Percentiles rank a stretch among this genome's conserved stretches.
Evolutionary conservation across 202 grass and related monocot species (phyloP).

Genomic region (Saccharum hybrid): DNA sequence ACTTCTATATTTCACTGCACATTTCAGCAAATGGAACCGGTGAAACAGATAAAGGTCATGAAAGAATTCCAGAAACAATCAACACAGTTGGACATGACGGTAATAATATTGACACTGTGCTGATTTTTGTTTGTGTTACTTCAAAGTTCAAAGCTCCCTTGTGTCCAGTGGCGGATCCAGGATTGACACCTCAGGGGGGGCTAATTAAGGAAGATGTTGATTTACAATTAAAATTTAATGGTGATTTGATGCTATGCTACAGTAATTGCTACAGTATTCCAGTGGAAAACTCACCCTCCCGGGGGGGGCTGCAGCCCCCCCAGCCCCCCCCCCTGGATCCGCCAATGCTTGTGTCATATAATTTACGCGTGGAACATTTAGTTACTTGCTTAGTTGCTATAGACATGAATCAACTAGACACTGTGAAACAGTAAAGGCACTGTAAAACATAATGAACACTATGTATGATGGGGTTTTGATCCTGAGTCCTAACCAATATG

Average conservation of each 20-base stretch:
- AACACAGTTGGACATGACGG: conserved; percentile 97
- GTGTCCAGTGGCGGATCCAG: no score
- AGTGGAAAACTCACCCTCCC: no score
- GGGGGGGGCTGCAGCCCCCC: no score
- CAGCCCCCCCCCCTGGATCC: no score
- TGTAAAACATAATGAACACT: background rate
- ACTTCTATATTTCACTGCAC: conserved; percentile 12
- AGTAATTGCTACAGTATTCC: no score
- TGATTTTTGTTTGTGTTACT: background rate
- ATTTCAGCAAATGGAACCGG: conserved; percentile 98
- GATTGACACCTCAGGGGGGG: no score
- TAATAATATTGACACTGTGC: conserved; percentile 48
- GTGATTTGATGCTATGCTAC: no score
- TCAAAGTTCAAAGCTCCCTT: background rate
- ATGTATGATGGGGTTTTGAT: background rate
- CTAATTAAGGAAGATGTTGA: no score
- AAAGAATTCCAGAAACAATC: conserved; percentile 98
- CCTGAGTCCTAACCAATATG: background rate
- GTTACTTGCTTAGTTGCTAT: background rate
- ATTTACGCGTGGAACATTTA: background rate
- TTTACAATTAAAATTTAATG: no score
- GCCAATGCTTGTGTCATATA: no score
- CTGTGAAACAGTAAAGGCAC: background rate
- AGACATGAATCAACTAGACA: background rate
- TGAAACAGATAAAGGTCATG: conserved; percentile 91